A percentile compares a stretch with the other conserved stretches of the same genome.
phyloP scores from a whole-genome alignment of 2,329 filamentous ascomycete species.

The Colletotrichum sp. region DNA sequence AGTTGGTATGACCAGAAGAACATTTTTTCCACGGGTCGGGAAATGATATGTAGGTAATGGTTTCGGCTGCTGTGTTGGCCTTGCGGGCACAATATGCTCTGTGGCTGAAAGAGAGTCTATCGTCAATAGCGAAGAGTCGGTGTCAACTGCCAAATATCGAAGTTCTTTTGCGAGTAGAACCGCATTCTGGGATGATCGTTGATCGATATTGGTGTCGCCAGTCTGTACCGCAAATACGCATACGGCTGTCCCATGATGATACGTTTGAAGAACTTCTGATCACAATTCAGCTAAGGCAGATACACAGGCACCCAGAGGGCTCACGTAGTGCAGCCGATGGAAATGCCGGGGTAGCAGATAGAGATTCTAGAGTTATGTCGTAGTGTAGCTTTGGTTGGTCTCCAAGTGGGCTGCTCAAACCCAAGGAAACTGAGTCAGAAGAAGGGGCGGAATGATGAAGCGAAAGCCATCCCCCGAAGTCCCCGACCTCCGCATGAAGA shows the following conservation, averaged over 20 bases:
- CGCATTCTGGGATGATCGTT: background rate
- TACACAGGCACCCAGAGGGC: background rate
- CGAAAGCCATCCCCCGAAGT: background rate
- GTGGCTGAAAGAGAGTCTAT: background rate
- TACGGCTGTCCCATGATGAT: background rate
- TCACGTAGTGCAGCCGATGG: background rate
- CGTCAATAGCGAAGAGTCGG: background rate
- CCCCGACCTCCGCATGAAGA: background rate
- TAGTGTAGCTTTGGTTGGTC: background rate
- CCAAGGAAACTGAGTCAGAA: background rate
- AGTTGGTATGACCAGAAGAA: background rate
- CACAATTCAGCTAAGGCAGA: background rate
- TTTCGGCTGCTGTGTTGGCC: background rate
- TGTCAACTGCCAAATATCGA: background rate
- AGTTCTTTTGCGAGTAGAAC: background rate
- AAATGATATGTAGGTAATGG: rapidly evolving
- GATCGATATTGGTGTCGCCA: background rate
- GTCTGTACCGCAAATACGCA: background rate
- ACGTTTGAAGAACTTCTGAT: background rate
- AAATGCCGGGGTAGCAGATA: rapidly evolving
- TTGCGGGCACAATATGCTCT: background rate
- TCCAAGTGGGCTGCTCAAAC: background rate
- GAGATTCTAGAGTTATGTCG: background rate
- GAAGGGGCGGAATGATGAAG: background rate
- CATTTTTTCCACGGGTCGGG: background rate